These are phyloP conservation scores for Chrysopogon serrulatus DNA, from an alignment of 176 grass and related monocot genomes.

Conservation along the genomic window DNA sequence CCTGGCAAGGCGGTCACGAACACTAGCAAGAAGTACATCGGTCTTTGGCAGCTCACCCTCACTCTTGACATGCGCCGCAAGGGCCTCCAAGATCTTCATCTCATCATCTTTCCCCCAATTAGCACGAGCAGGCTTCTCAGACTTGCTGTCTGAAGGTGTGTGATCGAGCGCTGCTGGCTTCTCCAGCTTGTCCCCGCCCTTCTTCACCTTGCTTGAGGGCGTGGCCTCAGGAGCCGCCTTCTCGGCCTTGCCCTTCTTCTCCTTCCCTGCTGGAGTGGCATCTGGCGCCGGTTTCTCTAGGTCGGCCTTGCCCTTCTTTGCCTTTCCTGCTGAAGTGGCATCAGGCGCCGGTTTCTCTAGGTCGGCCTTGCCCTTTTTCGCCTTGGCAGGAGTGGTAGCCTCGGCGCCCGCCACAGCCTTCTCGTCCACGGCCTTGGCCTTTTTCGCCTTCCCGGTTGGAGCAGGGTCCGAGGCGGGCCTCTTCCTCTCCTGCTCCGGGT, in stretches of 20 bases:
- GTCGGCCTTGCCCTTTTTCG: constrained; percentile 7
- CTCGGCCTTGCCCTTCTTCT: neutral
- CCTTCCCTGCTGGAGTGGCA: neutral
- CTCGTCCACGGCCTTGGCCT: neutral
- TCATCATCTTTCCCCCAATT: constrained; percentile 1
- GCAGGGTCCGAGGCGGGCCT: neutral
- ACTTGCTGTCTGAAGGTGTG: neutral
- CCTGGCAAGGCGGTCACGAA: constrained; percentile 11
- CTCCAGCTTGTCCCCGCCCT: neutral
- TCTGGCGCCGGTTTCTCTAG: neutral
- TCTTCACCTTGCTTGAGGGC: neutral
- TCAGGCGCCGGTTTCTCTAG: neutral
- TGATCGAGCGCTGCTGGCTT: neutral
- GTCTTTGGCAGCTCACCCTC: neutral
- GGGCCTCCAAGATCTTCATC: constrained; percentile 23
- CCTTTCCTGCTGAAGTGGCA: neutral
- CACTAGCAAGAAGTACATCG: neutral
- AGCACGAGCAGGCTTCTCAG: neutral
- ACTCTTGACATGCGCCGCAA: neutral
- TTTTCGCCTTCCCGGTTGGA: constrained; percentile 10
- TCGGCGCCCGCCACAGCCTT: neutral
- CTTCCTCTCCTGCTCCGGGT: constrained; percentile 18
- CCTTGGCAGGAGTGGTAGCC: neutral
- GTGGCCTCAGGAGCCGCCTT: neutral
- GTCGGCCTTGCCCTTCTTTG: neutral